phyloP scores from a whole-genome alignment of 2,329 filamentous ascomycete genomes.

The Chaetomiaceae sp. region DNA sequence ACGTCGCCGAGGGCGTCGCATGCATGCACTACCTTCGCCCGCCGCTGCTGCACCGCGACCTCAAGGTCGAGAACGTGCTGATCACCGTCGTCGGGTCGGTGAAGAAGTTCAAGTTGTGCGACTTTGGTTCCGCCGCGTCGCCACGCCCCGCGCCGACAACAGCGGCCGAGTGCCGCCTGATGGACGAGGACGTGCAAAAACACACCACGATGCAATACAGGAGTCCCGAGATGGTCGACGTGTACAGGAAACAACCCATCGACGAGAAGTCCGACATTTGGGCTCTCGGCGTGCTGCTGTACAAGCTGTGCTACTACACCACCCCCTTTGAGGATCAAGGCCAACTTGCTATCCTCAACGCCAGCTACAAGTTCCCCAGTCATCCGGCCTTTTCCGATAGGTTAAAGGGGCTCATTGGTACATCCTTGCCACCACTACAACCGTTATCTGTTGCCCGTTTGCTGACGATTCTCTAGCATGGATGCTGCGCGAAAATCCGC shows the following conservation, averaged over 20 bases:
- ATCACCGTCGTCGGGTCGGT: constrained; percentile 65
- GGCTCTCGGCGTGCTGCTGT: constrained; percentile 89
- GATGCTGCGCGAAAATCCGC: constrained; percentile 83
- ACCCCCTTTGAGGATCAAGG: constrained; percentile 98
- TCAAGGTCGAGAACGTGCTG: constrained; percentile 97
- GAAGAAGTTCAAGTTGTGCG: constrained; percentile 88
- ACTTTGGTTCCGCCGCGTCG: constrained; percentile 88
- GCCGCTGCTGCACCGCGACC: constrained; percentile 81
- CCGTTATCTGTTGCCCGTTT: constrained; percentile 2
- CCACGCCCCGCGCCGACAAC: constrained; percentile 80
- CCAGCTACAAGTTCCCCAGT: constrained; percentile 83
- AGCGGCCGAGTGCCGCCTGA: constrained; percentile 78
- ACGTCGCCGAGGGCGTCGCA: constrained; percentile 91
- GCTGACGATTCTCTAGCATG: constrained; percentile 50
- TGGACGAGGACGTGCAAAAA: constrained; percentile 95
- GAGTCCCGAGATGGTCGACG: constrained; percentile 98
- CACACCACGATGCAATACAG: constrained; percentile 97
- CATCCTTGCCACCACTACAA: constrained; percentile 25
- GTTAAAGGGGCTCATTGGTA: constrained; percentile 85
- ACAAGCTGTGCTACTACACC: constrained; percentile 98
- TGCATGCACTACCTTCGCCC: constrained; percentile 99
- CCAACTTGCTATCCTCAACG: constrained; percentile 94
- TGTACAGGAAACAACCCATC: constrained; percentile 92
- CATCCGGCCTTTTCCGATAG: constrained; percentile 87
- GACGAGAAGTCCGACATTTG: constrained; percentile 99